Evolutionary conservation across 169 alveolate genomes (phyloP), one percentile per base, ranked within the genome.

Genomic region (Plasmodium yoelii): DNA sequence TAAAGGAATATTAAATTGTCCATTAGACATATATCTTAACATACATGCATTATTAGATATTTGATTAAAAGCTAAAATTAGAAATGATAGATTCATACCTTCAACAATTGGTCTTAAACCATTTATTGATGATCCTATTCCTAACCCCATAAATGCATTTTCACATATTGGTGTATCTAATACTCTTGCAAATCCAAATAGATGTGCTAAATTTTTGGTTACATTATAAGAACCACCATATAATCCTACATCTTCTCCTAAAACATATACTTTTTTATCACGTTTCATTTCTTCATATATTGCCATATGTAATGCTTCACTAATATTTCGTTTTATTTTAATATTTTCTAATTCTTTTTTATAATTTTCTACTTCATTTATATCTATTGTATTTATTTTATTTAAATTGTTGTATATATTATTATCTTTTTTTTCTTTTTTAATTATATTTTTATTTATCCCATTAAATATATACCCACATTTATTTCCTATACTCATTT

Each of bases 121-220:
- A 60, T 87, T 88, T 70, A 94, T 88, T 1, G 96, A 53, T 5
- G 96, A 95, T 24, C 97, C 97, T 8, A 93, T 92, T 34, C 95
- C 95, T 72, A 94, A 72, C n/a, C 96, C 96, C 75, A 95, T 91
- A 65, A 94, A 95, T 12, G 97, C 95, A 26, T 95, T 95, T 80
- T 97, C 99, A 70, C 98, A 94, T 46, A 97, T 97, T n/a, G 99
- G 99, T 26, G 99, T 97, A 92, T 97, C 99, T 92, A 93, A 69
- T 51, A 95, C 93, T 88, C 99, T 93, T 10, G 87, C 82, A 59
- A 91, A 91, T 12, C 98, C 98, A 86, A 86, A 95, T 71, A 92
- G 94, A 57, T 93, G 96, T 65, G 94, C 96, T 69, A 97, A 89
- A 28, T 95, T 97, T 84, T 95, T 94, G 24, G 99, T 95, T 15